These are phyloP conservation scores for Chaetomium strumarium DNA, from an alignment of 2,329 filamentous ascomycete genomes.

Conservation along the genomic window DNA sequence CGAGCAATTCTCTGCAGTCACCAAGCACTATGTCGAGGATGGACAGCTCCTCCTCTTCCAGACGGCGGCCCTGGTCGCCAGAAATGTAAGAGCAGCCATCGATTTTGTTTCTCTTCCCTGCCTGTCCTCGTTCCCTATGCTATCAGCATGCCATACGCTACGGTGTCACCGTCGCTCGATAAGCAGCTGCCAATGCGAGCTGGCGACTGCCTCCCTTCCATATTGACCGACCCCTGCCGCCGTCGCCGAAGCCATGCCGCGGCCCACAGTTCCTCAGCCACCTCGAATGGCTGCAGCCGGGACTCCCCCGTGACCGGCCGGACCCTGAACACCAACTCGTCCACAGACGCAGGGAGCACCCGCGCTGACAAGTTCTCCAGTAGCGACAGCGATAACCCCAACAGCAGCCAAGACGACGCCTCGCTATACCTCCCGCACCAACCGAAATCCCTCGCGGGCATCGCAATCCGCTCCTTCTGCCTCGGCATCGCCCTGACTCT, in stretches of 20 bases:
- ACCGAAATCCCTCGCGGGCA: constrained; percentile 53
- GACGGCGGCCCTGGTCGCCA: constrained; percentile 16
- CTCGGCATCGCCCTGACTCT: constrained; percentile 42
- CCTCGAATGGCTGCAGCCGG: not conserved
- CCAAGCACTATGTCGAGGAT: constrained; percentile 9
- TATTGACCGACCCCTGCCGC: not conserved
- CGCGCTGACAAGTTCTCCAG: not conserved
- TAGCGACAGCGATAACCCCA: not conserved
- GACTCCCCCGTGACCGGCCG: not conserved
- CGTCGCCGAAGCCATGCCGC: not conserved
- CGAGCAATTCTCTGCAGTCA: not conserved
- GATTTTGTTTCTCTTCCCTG: not conserved
- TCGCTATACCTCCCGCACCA: constrained; percentile 39
- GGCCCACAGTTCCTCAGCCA: not conserved
- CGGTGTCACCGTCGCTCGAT: not conserved
- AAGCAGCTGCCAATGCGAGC: not conserved
- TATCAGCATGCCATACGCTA: too few species aligned
- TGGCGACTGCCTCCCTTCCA: not conserved
- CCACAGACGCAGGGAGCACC: not conserved
- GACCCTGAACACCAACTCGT: not conserved
- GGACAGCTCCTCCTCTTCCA: constrained; percentile 10
- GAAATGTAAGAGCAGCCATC: constrained; percentile 14
- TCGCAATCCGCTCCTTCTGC: constrained; percentile 52
- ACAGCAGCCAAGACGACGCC: constrained; percentile 13
- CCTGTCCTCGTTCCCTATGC: too few species aligned